Evolutionary conservation across 2,329 filamentous ascomycete genomes (phyloP), one percentile per base, ranked within the genome.

Genomic region (Colletotrichum theobromicola): DNA sequence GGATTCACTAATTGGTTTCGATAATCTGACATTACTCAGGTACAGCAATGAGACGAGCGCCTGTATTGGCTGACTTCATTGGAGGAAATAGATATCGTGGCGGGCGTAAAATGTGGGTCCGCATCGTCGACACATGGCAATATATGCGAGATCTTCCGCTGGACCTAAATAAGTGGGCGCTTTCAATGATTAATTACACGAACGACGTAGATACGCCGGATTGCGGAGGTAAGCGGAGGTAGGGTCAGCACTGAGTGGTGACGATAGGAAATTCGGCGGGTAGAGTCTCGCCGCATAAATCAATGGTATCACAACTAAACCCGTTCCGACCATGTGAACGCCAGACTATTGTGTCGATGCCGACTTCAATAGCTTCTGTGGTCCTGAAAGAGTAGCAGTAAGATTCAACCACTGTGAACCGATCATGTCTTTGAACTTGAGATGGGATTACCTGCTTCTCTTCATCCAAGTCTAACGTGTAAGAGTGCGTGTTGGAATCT

Each of bases 111-210:
- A 4, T 21, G 0, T n/a, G 18, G 9, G 21, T 46, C 42, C 9
- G 42, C 10, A 0, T 21, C 9, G 3, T 7, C 18, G 1, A n/a
- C 42, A 4, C 2, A 13, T 21, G 3, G 42, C n/a, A 46, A n/a
- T n/a, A 6, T 21, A 5, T 46, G n/a, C 5, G n/a, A 21, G 10
- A 46, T 46, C n/a, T 46, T 4, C 42, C 10, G 10, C 0, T 46
- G n/a, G 10, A 10, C 18, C 1, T 6, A 5, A 0, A 46, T 9
- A 21, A 21, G 18, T 0, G n/a, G 42, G 1, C 4, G 7, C n/a
- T 21, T 2, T 21, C 0, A n/a, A n/a, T 0, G 4, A 46, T 1
- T 7, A 4, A 4, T 0, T 7, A 13, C 0, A n/a, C 0, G n/a
- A 46, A 18, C 9, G 0, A 46, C 3, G 5, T 46, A 1, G 9